Percentiles rank a stretch among this genome's conserved stretches.
phyloP scores from a whole-genome alignment of 2,329 filamentous ascomycete species.

The Sarocladium oryzae region DNA sequence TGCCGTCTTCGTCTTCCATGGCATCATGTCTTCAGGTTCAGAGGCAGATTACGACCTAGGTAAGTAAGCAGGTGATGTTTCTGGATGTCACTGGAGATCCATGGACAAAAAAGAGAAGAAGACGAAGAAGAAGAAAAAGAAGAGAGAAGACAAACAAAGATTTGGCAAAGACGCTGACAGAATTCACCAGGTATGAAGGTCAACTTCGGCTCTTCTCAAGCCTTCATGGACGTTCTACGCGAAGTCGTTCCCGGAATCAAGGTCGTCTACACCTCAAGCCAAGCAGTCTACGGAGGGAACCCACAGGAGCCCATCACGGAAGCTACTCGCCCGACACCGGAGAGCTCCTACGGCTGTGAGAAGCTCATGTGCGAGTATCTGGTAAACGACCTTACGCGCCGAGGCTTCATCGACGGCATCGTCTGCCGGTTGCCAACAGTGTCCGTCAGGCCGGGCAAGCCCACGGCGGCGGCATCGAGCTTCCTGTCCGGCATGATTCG shows the following conservation, averaged over 20 bases:
- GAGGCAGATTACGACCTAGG: constrained; percentile 50
- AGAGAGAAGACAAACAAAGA: no score
- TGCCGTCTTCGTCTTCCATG: constrained; percentile 51
- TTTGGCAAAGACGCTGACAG: not conserved
- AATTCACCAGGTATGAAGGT: constrained; percentile 25
- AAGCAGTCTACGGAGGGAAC: constrained; percentile 51
- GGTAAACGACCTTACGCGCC: constrained; percentile 31
- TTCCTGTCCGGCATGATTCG: constrained; percentile 55
- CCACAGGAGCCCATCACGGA: constrained; percentile 36
- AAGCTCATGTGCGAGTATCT: constrained; percentile 53
- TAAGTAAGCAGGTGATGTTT: constrained; percentile 22
- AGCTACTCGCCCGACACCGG: constrained; percentile 43
- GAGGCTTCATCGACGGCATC: constrained; percentile 50
- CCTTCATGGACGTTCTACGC: constrained; percentile 44
- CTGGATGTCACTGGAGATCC: no score
- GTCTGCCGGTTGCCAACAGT: constrained; percentile 54
- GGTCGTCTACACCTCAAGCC: constrained; percentile 51
- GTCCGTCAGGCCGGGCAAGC: constrained; percentile 52
- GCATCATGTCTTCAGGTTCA: constrained; percentile 57
- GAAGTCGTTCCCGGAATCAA: constrained; percentile 37
- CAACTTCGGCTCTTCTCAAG: constrained; percentile 49
- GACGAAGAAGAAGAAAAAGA: no score
- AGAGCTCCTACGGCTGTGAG: constrained; percentile 53
- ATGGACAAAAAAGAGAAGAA: no score
- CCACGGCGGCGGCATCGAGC: constrained; percentile 51